Evolutionary conservation across 257 asterid species (phyloP).

Genomic region (Avicennia marina): DNA sequence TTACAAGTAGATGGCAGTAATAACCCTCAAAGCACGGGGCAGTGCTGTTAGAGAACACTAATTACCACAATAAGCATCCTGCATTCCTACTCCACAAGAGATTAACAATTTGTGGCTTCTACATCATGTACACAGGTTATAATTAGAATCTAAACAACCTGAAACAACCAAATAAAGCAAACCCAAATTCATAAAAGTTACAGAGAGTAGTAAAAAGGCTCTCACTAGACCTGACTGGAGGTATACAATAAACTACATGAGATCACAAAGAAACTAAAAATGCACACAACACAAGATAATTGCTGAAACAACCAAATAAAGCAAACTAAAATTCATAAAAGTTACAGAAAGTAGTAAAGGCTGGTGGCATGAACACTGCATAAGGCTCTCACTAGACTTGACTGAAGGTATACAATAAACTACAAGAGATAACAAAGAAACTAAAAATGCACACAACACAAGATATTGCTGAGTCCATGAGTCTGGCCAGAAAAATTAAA

Average conservation of each 20-base stretch:
- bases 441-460: not conserved
- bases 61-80: too few relatives aligned
- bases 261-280: too few relatives aligned
- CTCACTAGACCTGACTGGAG: not conserved
- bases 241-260: too few relatives aligned
- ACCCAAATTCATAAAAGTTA: not conserved
- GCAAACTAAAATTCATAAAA: not conserved
- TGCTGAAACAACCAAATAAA: not conserved
- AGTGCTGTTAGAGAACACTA: too few relatives aligned
- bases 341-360: not conserved
- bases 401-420: not conserved
- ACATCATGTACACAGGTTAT: too few relatives aligned
- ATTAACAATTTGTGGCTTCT: too few relatives aligned
- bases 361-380: not conserved
- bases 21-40: too few relatives aligned
- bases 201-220: not conserved
- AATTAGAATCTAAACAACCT: too few relatives aligned
- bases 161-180: not conserved
- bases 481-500: not conserved
- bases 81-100: too few relatives aligned
- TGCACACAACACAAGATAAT: not conserved
- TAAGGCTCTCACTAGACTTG: not conserved
- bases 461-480: not conserved
- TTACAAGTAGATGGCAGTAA: too few relatives aligned
- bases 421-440: not conserved